phyloP scores from a whole-genome alignment of 768 basidiomycete genomes.

The Psilocybe tampanensis region DNA sequence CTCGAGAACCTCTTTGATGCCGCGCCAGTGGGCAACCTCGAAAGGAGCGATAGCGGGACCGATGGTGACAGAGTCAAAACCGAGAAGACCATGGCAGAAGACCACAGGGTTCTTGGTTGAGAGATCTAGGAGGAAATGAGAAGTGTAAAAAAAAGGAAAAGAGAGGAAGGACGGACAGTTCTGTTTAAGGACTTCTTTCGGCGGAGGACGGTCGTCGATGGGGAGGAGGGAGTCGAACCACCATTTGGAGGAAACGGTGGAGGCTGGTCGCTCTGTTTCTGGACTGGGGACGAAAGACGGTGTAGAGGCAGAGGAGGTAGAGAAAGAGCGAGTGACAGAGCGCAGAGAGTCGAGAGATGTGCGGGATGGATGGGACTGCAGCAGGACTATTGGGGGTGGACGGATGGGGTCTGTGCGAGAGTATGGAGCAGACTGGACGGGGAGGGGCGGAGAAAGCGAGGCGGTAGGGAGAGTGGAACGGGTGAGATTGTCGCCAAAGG shows the following conservation, averaged over 20 bases:
- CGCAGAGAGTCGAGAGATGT: conserved; percentile 66
- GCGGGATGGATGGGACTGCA: conserved; percentile 40
- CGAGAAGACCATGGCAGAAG: conserved; percentile 94
- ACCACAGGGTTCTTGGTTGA: conserved; percentile 85
- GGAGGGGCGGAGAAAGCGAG: conserved; percentile 48
- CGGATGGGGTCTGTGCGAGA: conserved; percentile 17
- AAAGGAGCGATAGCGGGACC: conserved; percentile 77
- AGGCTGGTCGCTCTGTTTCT: conserved; percentile 5
- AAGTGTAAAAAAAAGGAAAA: not conserved
- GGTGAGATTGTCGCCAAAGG: conserved; percentile 55
- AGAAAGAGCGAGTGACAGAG: conserved; percentile 35
- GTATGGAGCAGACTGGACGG: conserved; percentile 14
- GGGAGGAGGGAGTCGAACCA: conserved; percentile 56
- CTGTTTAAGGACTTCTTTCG: conserved; percentile 43
- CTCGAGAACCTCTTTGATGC: conserved; percentile 91
- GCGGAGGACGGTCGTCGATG: conserved; percentile 55
- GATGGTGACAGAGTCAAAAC: conserved; percentile 85
- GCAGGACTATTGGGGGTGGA: conserved; percentile 36
- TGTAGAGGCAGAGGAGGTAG: conserved; percentile 21
- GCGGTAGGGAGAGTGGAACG: conserved; percentile 66
- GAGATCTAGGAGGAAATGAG: conserved; percentile 52
- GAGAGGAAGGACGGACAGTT: conserved; percentile 56
- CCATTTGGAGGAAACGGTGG: conserved; percentile 40
- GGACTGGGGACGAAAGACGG: conserved; percentile 10
- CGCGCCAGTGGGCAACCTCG: conserved; percentile 94